Evolutionary conservation across 768 basidiomycete genomes (phyloP).

Genomic region (Trichaptum fuscoviolaceum): DNA sequence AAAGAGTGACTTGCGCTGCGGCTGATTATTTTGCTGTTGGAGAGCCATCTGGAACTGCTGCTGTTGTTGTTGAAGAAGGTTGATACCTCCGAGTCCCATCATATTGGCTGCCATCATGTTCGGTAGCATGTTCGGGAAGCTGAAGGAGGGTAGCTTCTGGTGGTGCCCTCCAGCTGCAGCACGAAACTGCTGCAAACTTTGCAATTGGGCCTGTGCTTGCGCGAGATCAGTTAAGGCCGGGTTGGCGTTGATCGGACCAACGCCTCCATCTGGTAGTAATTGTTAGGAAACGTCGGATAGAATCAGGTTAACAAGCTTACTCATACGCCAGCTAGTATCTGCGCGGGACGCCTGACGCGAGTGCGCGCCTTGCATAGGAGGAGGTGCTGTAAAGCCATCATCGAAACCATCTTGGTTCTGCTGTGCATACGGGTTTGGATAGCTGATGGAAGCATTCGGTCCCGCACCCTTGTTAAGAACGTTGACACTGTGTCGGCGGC

Average conservation of each 20-base stretch:
- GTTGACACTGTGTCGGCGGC: slow-evolving; percentile 86
- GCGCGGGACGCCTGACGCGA: slow-evolving; percentile 70
- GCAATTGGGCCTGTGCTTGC: slow-evolving; percentile 93
- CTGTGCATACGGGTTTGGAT: slow-evolving; percentile 36
- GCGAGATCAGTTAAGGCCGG: slow-evolving; percentile 74
- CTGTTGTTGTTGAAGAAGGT: slow-evolving; percentile 87
- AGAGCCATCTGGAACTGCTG: slow-evolving; percentile 94
- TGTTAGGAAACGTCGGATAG: slow-evolving; percentile 11
- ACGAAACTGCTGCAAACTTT: slow-evolving; percentile 94
- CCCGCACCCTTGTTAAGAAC: slow-evolving; percentile 71
- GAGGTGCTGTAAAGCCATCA: slow-evolving; percentile 63
- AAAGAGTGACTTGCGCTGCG: slow-evolving; percentile 96
- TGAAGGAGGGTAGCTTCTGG: slow-evolving; percentile 96
- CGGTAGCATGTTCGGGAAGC: slow-evolving; percentile 96
- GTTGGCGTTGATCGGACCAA: slow-evolving; percentile 57
- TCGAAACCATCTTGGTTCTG: slow-evolving; percentile 77
- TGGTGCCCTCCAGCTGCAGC: slow-evolving; percentile 93
- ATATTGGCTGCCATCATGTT: slow-evolving; percentile 97
- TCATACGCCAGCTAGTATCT: slow-evolving; percentile 87
- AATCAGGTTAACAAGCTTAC: slow-evolving; percentile 39
- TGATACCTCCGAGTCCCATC: slow-evolving; percentile 86
- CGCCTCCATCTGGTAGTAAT: slow-evolving; percentile 57
- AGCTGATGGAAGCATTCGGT: slow-evolving; percentile 49
- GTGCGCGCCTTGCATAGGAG: slow-evolving; percentile 56
- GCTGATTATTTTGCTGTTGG: slow-evolving; percentile 87